A percentile compares a stretch with the other conserved stretches of the same genome.
These are phyloP conservation scores for Funneliformis caledonium DNA, from an alignment of 371 early-diverging fungal species.

Conservation along the genomic window DNA sequence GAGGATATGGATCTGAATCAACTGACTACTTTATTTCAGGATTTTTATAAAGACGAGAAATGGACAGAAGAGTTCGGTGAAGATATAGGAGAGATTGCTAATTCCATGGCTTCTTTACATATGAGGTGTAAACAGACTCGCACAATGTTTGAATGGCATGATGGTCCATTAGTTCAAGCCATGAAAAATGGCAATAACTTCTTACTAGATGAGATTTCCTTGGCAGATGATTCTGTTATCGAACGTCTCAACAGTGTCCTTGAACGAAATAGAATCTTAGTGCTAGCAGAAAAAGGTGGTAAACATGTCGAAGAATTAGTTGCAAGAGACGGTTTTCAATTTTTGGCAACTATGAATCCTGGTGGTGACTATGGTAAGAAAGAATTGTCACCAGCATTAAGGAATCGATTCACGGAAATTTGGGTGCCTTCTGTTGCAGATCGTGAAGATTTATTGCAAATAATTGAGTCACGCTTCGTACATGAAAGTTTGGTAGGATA, in stretches of 20 bases:
- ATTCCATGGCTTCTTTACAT: not conserved
- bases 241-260: constrained; percentile 99
- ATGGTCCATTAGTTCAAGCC: constrained; percentile 94
- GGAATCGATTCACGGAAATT: constrained; percentile 99
- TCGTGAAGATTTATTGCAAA: constrained; percentile 73
- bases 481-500: constrained; percentile 47
- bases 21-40: constrained; percentile 43
- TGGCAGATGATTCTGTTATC: constrained; percentile 99
- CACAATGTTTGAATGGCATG: constrained; percentile 92
- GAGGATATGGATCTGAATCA: constrained; percentile 16
- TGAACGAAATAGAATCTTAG: constrained; percentile 89
- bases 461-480: constrained; percentile 71
- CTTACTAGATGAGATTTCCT: constrained; percentile 99
- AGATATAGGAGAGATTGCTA: not conserved
- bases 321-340: constrained; percentile 81
- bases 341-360: constrained; percentile 99
- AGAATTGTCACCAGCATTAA: constrained; percentile 98
- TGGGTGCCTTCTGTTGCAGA: constrained; percentile 93
- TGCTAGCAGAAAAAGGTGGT: constrained; percentile 93
- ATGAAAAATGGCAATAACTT: constrained; percentile 95
- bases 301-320: constrained; percentile 73
- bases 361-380: constrained; percentile 99
- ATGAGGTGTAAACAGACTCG: constrained; percentile 34
- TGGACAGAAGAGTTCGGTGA: not conserved
- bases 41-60: not conserved